phyloP scores from a whole-genome alignment of 2,329 filamentous ascomycete genomes.

The Exophiala spinifera region DNA sequence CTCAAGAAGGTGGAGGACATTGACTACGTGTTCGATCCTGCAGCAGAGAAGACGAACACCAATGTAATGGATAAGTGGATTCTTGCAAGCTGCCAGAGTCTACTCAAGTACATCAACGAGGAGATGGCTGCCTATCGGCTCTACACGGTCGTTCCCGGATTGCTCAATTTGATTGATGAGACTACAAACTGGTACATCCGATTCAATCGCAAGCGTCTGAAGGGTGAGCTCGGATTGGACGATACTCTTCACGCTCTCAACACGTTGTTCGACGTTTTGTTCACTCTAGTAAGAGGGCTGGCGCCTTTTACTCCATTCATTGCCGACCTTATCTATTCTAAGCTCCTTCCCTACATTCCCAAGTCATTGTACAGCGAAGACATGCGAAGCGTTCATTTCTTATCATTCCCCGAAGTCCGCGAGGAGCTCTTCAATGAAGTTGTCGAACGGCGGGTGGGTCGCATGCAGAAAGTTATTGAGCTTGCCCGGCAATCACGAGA shows the following conservation, averaged over 20 bases:
- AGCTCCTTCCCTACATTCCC: slow-evolving; percentile 77
- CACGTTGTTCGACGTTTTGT: slow-evolving; percentile 89
- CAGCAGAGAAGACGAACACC: slow-evolving; percentile 66
- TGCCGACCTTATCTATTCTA: slow-evolving; percentile 88
- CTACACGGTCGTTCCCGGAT: slow-evolving; percentile 80
- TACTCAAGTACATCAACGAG: slow-evolving; percentile 80
- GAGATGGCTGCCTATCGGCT: slow-evolving; percentile 76
- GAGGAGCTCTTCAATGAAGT: slow-evolving; percentile 82
- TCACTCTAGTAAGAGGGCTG: slow-evolving; percentile 79
- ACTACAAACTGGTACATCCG: slow-evolving; percentile 93
- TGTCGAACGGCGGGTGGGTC: slow-evolving; percentile 78
- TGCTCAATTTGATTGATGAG: slow-evolving; percentile 78
- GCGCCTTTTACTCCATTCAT: slow-evolving; percentile 96
- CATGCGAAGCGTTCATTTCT: slow-evolving; percentile 83
- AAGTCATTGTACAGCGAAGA: slow-evolving; percentile 67
- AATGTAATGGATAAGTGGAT: slow-evolving; percentile 95
- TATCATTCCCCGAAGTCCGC: slow-evolving; percentile 82
- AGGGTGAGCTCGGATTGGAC: slow-evolving; percentile 78
- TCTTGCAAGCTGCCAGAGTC: slow-evolving; percentile 76
- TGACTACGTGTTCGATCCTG: slow-evolving; percentile 71
- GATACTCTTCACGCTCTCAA: slow-evolving; percentile 91
- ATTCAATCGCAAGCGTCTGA: slow-evolving; percentile 80
- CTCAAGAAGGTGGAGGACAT: slow-evolving; percentile 78
- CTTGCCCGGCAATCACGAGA: slow-evolving; percentile 83
- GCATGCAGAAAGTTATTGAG: slow-evolving; percentile 96